Evolutionary conservation across 345 rosid species (phyloP), one percentile per base, ranked within the genome.

Genomic region (Citrus glauca): DNA sequence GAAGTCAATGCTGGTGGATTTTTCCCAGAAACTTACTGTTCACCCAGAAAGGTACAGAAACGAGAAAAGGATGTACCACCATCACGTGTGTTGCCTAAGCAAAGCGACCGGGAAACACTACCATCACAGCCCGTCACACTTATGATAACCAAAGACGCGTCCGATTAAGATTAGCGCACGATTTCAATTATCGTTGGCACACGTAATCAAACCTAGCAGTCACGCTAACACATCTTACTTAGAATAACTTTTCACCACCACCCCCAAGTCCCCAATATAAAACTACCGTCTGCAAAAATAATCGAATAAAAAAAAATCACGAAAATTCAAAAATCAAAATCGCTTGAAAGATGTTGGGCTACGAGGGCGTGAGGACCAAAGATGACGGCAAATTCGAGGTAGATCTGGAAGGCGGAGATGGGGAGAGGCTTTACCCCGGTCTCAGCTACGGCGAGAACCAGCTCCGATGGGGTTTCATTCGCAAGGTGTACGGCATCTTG

Each of bases 381-480:
- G 83, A 71, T 38, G 80, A 77, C 5, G 66, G 65, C 79, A 76
- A 88, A 88, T 81, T 70, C 30, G 78, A 71, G 67, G 74, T 83
- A 13, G 96, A 89, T 65, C 75, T 88, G n/a, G 94, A 89, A 79
- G 82, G 85, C 60, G 93, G 97, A 82, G 84, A 78, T 61, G 91
- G 98, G 48, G 93, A 87, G 83, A 83, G 89, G 73, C 87, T 93
- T 72, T 95, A 90, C 77, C 97, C 98, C 1, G 98, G 95, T 66
- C 85, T 95, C 55, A 82, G 97, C 82, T 78, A 75, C 68, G 97
- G 96, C 30, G 99, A 95, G 87, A 90, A 91, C 85, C 90, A 91
- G 77, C 94, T 92, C 73, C 95, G 99, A 11, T 95, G 98, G 98
- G 97, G 94, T 16, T 89, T 96, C 82, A 90, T 93, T 74, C 97